Conservation (phyloP, 805 yeast species). For the Kodamaea laetipori region DNA sequence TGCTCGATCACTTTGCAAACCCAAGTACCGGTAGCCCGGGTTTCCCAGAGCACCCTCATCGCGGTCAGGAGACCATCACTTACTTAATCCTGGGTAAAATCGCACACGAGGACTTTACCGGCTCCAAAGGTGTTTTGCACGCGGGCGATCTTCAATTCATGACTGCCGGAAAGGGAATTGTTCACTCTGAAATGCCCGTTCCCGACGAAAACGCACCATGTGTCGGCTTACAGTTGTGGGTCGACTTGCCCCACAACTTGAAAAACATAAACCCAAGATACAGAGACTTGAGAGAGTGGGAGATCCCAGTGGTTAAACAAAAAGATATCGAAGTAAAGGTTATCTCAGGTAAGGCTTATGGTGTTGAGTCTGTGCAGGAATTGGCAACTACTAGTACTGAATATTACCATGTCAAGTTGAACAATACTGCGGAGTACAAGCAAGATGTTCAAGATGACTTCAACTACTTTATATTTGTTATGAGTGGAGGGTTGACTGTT, state of each 20-base stretch:
- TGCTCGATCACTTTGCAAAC: constrained; percentile 78
- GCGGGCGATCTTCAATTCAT: constrained; percentile 90
- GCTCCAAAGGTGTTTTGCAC: constrained; percentile 71
- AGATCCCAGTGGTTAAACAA: constrained; percentile 69
- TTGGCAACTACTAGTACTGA: constrained; percentile 82
- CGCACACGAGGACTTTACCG: constrained; percentile 87
- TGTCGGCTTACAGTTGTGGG: constrained; percentile 85
- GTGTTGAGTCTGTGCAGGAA: constrained; percentile 70
- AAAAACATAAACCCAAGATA: constrained; percentile 73
- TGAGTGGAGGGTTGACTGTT: constrained; percentile 56
- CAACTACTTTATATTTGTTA: constrained; percentile 69
- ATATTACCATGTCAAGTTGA: constrained; percentile 64
- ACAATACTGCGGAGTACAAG: constrained; percentile 63
- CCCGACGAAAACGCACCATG: constrained; percentile 44
- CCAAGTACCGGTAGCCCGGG: constrained; percentile 64
- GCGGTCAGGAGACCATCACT: constrained; percentile 82
- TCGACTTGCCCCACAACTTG: constrained; percentile 67
- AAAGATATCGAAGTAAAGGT: constrained; percentile 65
- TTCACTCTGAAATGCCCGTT: constrained; percentile 86
- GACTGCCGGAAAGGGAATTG: constrained; percentile 90
- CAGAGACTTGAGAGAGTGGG: constrained; percentile 69
- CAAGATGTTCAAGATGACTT: constrained; percentile 62
- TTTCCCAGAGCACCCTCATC: constrained; percentile 82
- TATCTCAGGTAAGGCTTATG: constrained; percentile 76
- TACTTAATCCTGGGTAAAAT: constrained; percentile 63